Evolutionary conservation across 768 basidiomycete genomes (phyloP), one percentile per base, ranked within the genome.

Genomic region (Dacryopinax spathularia): DNA sequence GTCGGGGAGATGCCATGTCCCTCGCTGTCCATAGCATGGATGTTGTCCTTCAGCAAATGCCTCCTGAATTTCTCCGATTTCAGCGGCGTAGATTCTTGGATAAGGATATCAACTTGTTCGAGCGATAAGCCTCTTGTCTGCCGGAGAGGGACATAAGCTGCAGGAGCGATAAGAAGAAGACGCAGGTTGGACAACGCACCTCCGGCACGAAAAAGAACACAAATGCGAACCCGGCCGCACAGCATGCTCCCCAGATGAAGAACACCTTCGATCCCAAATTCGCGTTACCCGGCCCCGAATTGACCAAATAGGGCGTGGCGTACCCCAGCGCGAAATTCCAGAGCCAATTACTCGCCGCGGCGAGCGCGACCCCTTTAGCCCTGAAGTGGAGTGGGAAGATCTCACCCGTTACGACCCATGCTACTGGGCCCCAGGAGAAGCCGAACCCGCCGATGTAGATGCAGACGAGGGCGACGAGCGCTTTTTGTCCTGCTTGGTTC

Each of bases 311-410:
- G 2, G 80, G 80, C 5, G 79, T 71, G 56, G 76, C 77, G 69
- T 77, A 79, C 2, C 74, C 74, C 70, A 89, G 85, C 66, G 76
- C 85, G 66, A 85, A 88, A 75, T 91, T 91, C 85, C 86, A 89
- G 60, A 88, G 75, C 85, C 86, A 88, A 78, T 87, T 87, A 63
- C 76, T 87, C 72, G 77, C 85, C 61, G 81, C 80, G n/a, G 86
- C 82, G 65, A 91, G 81, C 10, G 82, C 87, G 78, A 92, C 85
- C 63, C 82, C 87, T 76, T 89, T 89, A 36, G 88, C 85, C 73
- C 90, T 88, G 70, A 91, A 80, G 69, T 84, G 81, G 60, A 88
- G 84, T 36, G 88, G 88, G 82, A 87, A 90, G 72, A 90, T 87
- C 76, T 91, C 89, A 67, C 87, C 86, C 67, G 81, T 81, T 68